Conservation (phyloP, 176 grass and related monocot species). For the Bromus sterilis region DNA sequence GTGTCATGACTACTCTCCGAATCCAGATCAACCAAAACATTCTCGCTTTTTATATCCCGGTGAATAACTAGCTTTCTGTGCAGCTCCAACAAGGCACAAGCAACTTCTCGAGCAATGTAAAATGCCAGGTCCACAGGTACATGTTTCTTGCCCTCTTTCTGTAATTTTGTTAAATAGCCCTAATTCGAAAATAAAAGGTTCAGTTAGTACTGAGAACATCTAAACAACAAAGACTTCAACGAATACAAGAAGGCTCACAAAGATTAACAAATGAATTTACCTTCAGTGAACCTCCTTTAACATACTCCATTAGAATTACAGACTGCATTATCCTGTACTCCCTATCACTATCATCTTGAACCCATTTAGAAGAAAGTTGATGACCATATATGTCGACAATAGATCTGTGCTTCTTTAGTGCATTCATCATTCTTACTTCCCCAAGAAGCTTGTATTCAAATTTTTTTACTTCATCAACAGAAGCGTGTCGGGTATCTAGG, state of each 20-base stretch:
- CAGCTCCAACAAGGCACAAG: slow-evolving; percentile 65
- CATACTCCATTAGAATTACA: slow-evolving; percentile 85
- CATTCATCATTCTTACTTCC: slow-evolving; percentile 89
- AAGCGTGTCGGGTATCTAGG: slow-evolving; percentile 48
- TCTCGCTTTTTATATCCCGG: slow-evolving; percentile 95
- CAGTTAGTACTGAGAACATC: neutral
- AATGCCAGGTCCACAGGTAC: slow-evolving; percentile 55
- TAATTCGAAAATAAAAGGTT: slow-evolving; percentile 19
- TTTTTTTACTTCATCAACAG: slow-evolving; percentile 50
- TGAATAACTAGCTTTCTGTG: slow-evolving; percentile 93
- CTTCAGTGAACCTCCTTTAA: slow-evolving; percentile 91
- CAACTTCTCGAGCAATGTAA: slow-evolving; percentile 77
- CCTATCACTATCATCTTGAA: slow-evolving; percentile 54
- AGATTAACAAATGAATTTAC: slow-evolving; percentile 28
- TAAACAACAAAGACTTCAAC: neutral
- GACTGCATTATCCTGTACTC: slow-evolving; percentile 85
- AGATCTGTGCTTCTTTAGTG: slow-evolving; percentile 72
- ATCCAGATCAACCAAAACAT: slow-evolving; percentile 76
- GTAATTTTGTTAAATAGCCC: slow-evolving; percentile 68
- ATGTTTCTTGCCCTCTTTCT: slow-evolving; percentile 68
- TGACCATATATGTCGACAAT: slow-evolving; percentile 95
- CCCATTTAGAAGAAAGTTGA: slow-evolving; percentile 89
- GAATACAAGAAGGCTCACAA: neutral
- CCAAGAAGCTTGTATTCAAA: slow-evolving; percentile 82
- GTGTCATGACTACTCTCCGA: slow-evolving; percentile 24